Evolutionary conservation across 768 basidiomycete species (phyloP), one percentile per base, ranked within the genome.

Genomic region (Pisolithus tinctorius): DNA sequence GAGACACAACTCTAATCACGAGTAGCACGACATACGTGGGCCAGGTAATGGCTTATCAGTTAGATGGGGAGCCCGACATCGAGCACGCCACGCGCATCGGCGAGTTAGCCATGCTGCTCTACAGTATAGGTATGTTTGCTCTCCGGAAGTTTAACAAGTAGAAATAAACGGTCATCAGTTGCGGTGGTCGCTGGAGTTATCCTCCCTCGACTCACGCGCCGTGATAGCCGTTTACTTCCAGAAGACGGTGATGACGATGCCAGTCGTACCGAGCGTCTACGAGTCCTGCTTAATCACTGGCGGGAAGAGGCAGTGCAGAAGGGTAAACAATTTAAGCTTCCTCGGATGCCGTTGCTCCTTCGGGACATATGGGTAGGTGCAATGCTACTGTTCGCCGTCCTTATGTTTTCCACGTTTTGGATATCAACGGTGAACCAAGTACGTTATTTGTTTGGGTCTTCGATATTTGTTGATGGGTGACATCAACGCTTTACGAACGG

Each of bases 351-450:
- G 9, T 86, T 95, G 69, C 81, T 95, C 61, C 73, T 96, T 48
- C 80, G 93, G 49, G 93, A 96, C 60, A 91, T 96, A 57, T 96
- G 94, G 94, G 90, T 82, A 16, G 89, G 84, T 6, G 90, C 93
- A 5, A 72, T 96, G 60, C 51, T 93, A 0, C 71, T 94, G 29
- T 97, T 94, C 70, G 80, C 79, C 27, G 45, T 86, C 25, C 71
- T 96, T 53, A 91, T 88, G 51, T 76, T 86, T 60, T 86, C 84
- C 37, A 94, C 93, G 0, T 87, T 94, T 72, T 93, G 91, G 70
- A 82, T 97, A 59, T 76, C 76, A 10, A 90, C 85, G 1, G 88
- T 93, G 1, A 70, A 74, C 60, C 82, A 87, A 72, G 45, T 47
- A 23, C 31, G 85, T 84, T 40, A 38, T 23, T 27, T 50, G 13